phyloP scores from a whole-genome alignment of 257 asterid species.

The Fraxinus pennsylvanica region DNA sequence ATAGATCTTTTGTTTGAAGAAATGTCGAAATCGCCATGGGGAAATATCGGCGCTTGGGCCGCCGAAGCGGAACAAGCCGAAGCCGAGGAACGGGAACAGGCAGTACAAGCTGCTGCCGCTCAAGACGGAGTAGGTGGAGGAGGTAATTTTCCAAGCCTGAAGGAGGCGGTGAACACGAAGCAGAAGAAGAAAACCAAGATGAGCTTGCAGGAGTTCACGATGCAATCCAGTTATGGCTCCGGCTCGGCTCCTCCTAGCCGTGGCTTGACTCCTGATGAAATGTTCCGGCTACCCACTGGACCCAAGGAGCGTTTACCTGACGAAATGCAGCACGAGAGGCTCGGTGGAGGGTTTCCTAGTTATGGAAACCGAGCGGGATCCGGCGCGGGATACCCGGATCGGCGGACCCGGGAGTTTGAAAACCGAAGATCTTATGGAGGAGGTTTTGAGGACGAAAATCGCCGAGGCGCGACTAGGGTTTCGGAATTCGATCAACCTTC shows the following conservation, averaged over 20 bases:
- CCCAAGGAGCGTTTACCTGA: slow-evolving; percentile 82
- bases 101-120: slow-evolving; percentile 48
- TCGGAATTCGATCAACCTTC: slow-evolving; percentile 69
- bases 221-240: slow-evolving; percentile 40
- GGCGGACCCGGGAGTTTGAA: slow-evolving; percentile 45
- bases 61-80: slow-evolving; percentile 93
- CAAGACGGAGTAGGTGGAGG: slow-evolving; percentile 21
- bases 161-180: slow-evolving; percentile 57
- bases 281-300: slow-evolving; percentile 83
- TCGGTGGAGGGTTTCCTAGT: slow-evolving; percentile 84
- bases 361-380: slow-evolving; percentile 55
- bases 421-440: slow-evolving; percentile 64
- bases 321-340: slow-evolving; percentile 67
- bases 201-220: slow-evolving; percentile 72
- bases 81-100: slow-evolving; percentile 71
- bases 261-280: slow-evolving; percentile 59
- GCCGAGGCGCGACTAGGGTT: slow-evolving; percentile 59
- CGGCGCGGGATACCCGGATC: slow-evolving; percentile 38
- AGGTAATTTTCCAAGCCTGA: slow-evolving; percentile 62
- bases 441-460: slow-evolving; percentile 54
- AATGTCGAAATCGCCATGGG: slow-evolving; percentile 97
- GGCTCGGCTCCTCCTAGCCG: slow-evolving; percentile 14
- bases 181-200: slow-evolving; percentile 83
- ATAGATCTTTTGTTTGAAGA: slow-evolving; percentile 31
- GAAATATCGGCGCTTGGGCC: slow-evolving; percentile 91